These are phyloP conservation scores for Myriosclerotinia curreyana DNA, from an alignment of 2,329 filamentous ascomycete genomes.

Conservation along the genomic window DNA sequence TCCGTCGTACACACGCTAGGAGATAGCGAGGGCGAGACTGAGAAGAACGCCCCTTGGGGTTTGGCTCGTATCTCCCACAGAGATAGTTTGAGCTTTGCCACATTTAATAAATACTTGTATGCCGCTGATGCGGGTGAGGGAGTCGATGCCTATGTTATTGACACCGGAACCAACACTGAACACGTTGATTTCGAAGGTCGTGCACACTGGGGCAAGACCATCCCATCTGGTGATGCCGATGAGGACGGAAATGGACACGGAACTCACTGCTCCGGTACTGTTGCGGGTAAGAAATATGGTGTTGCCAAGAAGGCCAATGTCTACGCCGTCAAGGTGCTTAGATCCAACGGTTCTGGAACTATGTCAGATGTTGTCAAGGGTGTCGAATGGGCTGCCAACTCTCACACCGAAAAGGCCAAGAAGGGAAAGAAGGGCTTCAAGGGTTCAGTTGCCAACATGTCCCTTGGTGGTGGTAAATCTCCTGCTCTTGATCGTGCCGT, in stretches of 20 bases:
- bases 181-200: constrained; percentile 98
- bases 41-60: constrained; percentile 98
- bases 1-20: constrained; percentile 82
- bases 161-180: constrained; percentile 89
- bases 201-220: constrained; percentile 95
- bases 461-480: constrained; percentile 95
- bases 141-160: constrained; percentile 97
- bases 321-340: constrained; percentile 96
- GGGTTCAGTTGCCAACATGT: constrained; percentile 99
- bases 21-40: constrained; percentile 55
- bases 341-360: constrained; percentile 93
- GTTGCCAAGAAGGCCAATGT: constrained; percentile 98
- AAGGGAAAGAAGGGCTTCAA: constrained; percentile 95
- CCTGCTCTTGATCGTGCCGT: constrained; percentile 85
- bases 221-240: constrained; percentile 80
- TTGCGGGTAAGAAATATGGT: constrained; percentile 98
- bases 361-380: constrained; percentile 99
- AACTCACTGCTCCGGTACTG: constrained; percentile 97
- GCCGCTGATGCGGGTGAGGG: constrained; percentile 87
- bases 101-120: constrained; percentile 98
- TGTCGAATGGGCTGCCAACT: constrained; percentile 86
- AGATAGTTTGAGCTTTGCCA: constrained; percentile 78
- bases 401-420: constrained; percentile 73
- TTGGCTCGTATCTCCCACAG: constrained; percentile 97
- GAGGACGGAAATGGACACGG: constrained; percentile 96